Evolutionary conservation across 108 stramenopile genomes (phyloP), one percentile per base, ranked within the genome.

Genomic region (Cyclotella choctawhatcheeana): DNA sequence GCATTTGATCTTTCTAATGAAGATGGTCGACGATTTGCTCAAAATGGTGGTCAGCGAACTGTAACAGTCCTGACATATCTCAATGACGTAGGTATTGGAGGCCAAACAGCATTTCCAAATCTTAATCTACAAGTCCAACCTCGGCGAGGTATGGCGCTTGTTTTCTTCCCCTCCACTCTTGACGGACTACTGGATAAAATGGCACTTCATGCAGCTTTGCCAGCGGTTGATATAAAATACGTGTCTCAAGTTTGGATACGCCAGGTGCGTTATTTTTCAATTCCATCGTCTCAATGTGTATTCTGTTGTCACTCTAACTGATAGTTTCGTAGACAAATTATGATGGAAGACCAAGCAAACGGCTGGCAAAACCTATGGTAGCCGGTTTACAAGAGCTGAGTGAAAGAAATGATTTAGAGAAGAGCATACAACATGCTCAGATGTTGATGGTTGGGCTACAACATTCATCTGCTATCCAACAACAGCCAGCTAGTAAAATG

Each of bases 201-300:
- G 73, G 92, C 96, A 8, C 79, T 98, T 45, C 97, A 98, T 76
- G 89, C 93, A 1, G 98, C 95, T 0, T 64, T 91, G 71, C 93
- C 93, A 0, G 95, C 97, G 10, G 69, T 93, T 31, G 95, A 92
- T 67, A 72, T 83, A 33, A 99, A 99, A 64, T 99, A 94, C 66
- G 96, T 99, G n/a, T 91, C 86, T 64, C 98, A 99, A 82, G 93
- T 98, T 16, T 98, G 98, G 98, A 93, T 99, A 55, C 90, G 97
- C 16, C 96, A n/a, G n/a, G n/a, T n/a, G n/a, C n/a, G n/a, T n/a
- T n/a, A n/a, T n/a, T n/a, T n/a, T n/a, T n/a, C n/a, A n/a, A n/a
- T n/a, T n/a, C n/a, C n/a, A n/a, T n/a, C n/a, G n/a, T n/a, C n/a
- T n/a, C n/a, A n/a, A n/a, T n/a, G n/a, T n/a, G n/a, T n/a, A n/a